Evolutionary conservation across 179 eudicot species (phyloP).

Genomic region (Beta lomatogona): DNA sequence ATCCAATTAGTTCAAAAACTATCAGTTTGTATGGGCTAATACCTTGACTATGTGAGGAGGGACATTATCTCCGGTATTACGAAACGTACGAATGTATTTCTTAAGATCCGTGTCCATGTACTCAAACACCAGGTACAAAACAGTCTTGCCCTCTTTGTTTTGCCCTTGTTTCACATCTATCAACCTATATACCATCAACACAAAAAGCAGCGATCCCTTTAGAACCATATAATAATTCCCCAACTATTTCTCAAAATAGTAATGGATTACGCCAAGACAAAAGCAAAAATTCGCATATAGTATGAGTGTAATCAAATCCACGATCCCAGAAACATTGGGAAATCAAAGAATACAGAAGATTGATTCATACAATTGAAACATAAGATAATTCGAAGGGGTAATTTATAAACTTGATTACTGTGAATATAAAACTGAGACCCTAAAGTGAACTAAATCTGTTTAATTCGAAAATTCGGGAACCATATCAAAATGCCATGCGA

Average conservation of each 20-base stretch:
- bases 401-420: not conserved
- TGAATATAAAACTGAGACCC: no score
- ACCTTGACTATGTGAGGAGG: conserved; percentile 74
- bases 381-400: not conserved
- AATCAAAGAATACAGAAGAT: not conserved
- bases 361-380: not conserved
- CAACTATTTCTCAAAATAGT: no score
- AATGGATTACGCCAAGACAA: no score
- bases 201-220: not conserved
- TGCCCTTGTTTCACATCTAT: conserved; percentile 94
- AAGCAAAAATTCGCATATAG: not conserved
- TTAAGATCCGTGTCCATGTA: conserved; percentile 96
- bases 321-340: not conserved
- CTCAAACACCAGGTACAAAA: conserved; percentile 92
- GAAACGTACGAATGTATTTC: conserved; percentile 78
- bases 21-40: not conserved
- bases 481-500: no score
- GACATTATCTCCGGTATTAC: conserved; percentile 59
- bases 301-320: not conserved
- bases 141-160: conserved; percentile 92
- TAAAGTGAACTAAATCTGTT: no score
- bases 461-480: no score
- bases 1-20: not conserved
- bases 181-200: conserved; percentile 45
- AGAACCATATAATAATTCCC: no score